phyloP scores from a whole-genome alignment of 305 asterid species.

The Solanum chacoense region DNA sequence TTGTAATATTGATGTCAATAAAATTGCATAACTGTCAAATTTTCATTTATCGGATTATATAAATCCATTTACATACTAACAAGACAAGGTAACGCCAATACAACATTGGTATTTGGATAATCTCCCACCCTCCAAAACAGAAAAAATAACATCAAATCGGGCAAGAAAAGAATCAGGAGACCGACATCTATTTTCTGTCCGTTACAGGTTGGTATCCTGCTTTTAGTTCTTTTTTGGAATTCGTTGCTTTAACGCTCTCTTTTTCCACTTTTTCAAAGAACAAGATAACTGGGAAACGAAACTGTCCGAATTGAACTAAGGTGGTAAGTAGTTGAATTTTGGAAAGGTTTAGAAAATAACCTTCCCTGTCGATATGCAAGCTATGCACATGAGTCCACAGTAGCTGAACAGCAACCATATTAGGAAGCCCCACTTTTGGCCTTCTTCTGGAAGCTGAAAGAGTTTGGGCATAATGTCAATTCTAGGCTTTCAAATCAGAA shows the following conservation, averaged over 20 bases:
- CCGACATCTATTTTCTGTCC: not conserved
- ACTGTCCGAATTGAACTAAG: not conserved
- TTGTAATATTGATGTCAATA: not conserved
- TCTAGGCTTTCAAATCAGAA: conserved; percentile 9
- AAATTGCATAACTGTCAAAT: not conserved
- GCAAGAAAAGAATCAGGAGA: not conserved
- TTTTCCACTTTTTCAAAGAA: not conserved
- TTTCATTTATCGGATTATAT: not conserved
- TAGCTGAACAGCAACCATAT: conserved; percentile 96
- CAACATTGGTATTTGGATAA: not conserved
- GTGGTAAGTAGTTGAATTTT: not conserved
- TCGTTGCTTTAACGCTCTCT: not conserved
- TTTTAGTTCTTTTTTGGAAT: not conserved
- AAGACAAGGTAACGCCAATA: not conserved
- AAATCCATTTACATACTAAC: not conserved
- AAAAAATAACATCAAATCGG: not conserved
- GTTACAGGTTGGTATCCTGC: not conserved
- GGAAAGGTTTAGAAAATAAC: conserved; percentile 21
- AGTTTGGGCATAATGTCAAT: conserved; percentile 1
- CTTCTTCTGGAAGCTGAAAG: conserved; percentile 89
- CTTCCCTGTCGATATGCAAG: conserved; percentile 70
- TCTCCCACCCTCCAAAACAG: not conserved
- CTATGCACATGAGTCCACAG: conserved; percentile 83
- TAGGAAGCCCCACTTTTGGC: conserved; percentile 96
- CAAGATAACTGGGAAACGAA: not conserved